phyloP scores from a whole-genome alignment of 23 red algal species.

The Agarophyton chilense region DNA sequence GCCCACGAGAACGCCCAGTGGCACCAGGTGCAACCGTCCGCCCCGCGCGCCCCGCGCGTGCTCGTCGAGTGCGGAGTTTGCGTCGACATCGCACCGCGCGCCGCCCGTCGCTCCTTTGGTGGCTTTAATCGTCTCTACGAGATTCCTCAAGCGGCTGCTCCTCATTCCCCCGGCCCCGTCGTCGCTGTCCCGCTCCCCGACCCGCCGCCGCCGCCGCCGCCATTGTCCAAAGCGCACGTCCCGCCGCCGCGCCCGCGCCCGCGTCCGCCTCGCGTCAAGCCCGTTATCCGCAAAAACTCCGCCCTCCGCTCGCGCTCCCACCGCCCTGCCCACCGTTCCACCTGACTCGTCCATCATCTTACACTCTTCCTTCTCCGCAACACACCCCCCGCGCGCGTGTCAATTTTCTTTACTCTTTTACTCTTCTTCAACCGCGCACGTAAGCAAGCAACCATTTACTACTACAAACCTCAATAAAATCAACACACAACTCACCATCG shows the following conservation, averaged over 20 bases:
- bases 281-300: not conserved
- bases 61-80: slow-evolving; percentile 25
- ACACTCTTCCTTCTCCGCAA: no score
- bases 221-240: not conserved
- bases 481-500: no score
- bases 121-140: slow-evolving; percentile 38
- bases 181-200: not conserved
- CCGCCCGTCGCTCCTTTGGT: slow-evolving; percentile 47
- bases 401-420: no score
- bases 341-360: no score
- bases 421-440: no score
- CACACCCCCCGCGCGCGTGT: no score
- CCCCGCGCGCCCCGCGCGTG: not conserved
- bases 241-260: not conserved
- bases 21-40: not conserved
- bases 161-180: not conserved
- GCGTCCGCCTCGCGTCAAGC: not conserved
- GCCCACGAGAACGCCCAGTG: slow-evolving; percentile 29
- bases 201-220: not conserved
- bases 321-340: not conserved
- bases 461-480: no score
- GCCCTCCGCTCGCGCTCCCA: not conserved
- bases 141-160: not conserved
- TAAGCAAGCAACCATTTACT: no score
- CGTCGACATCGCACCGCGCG: not conserved